A percentile compares a stretch with the other conserved stretches of the same genome.
phyloP scores from a whole-genome alignment of 352 stramenopile species.

The Phytopythium helicoides region DNA sequence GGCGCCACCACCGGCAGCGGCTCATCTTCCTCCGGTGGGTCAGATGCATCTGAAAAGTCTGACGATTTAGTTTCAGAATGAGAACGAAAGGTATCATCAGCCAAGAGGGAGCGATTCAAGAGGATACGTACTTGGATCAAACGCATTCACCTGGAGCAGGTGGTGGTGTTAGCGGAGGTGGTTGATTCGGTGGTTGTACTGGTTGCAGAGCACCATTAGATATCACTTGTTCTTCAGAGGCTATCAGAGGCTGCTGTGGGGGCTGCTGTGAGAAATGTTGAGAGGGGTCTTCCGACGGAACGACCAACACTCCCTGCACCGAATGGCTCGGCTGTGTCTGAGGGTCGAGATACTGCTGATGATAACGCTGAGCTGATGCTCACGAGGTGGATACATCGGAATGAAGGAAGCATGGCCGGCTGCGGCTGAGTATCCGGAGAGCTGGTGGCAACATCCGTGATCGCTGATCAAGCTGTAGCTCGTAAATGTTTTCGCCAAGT shows the following conservation, averaged over 20 bases:
- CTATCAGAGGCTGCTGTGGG: neutral
- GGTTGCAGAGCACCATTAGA: too few species aligned
- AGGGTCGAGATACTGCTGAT: neutral
- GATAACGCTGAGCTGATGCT: neutral
- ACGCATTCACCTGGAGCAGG: neutral
- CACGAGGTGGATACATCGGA: neutral
- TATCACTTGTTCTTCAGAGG: too few species aligned
- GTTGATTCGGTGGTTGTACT: too few species aligned
- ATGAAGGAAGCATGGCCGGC: neutral
- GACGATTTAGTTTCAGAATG: neutral
- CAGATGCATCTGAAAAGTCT: constrained; percentile 10
- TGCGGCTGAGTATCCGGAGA: neutral
- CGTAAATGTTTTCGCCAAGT: constrained; percentile 10
- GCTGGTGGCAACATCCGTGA: neutral
- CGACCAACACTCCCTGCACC: neutral
- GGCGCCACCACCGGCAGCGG: constrained; percentile 4
- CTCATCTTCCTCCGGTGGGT: constrained; percentile 13
- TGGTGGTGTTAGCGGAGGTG: too few species aligned
- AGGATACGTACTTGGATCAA: constrained; percentile 8
- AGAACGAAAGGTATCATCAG: neutral
- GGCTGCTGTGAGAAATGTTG: neutral
- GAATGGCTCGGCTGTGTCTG: neutral
- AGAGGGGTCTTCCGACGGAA: neutral
- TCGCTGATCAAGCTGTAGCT: constrained; percentile 11
- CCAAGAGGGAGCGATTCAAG: neutral